Conservation (phyloP, 2,329 filamentous ascomycete genomes). For the Colletotrichum truncatum region DNA sequence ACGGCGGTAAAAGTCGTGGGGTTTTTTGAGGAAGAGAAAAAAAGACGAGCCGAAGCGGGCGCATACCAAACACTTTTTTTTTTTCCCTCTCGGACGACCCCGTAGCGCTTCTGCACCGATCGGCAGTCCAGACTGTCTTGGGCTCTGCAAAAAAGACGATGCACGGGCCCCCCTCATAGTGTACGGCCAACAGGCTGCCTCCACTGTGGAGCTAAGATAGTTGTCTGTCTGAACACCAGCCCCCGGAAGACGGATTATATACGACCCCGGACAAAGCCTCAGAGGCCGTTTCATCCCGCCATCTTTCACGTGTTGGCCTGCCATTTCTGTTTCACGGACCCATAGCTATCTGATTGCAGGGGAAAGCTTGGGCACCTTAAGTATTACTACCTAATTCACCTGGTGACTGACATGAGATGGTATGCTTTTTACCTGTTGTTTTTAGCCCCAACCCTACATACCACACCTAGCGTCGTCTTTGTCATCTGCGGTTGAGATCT, state of each 20-base stretch:
- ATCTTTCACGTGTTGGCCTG: slow-evolving; percentile 11
- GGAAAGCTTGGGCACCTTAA: neutral
- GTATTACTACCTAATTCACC: neutral
- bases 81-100: slow-evolving; percentile 6
- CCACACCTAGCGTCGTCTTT: neutral
- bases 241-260: neutral
- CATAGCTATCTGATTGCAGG: neutral
- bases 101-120: slow-evolving; percentile 23
- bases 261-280: neutral
- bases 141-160: neutral
- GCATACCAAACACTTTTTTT: slow-evolving; percentile 6
- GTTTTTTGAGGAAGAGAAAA: neutral
- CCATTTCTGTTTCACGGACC: neutral
- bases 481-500: neutral
- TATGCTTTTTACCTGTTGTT: too few species aligned
- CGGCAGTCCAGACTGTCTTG: slow-evolving; percentile 12
- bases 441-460: neutral
- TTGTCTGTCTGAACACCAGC: neutral
- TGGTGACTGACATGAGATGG: neutral
- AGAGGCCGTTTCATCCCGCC: slow-evolving; percentile 10
- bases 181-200: neutral
- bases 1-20: neutral
- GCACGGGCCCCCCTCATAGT: neutral
- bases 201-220: slow-evolving; percentile 15
- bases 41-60: slow-evolving; percentile 1